These are phyloP conservation scores for Suhomyces sp. DNA, from an alignment of 805 yeast species.

Conservation along the genomic window DNA sequence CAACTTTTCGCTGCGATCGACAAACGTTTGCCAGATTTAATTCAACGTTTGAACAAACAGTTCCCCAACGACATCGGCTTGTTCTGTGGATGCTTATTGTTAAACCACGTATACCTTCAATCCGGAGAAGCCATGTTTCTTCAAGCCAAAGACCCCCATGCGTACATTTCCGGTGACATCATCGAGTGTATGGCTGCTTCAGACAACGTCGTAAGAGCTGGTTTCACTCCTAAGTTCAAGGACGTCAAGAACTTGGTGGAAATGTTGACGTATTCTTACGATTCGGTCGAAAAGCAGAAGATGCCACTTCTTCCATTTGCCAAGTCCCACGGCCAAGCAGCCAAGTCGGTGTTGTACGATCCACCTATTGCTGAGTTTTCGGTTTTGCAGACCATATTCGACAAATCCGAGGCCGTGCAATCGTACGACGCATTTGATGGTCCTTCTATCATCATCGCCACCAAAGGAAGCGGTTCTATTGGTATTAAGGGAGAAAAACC, in stretches of 20 bases:
- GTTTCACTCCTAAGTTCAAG: constrained; percentile 98
- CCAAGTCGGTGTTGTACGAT: constrained; percentile 63
- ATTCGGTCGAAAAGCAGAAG: constrained; percentile 89
- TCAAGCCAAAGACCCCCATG: constrained; percentile 97
- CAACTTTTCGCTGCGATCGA: constrained; percentile 49
- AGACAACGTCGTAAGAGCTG: constrained; percentile 97
- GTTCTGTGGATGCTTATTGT: constrained; percentile 90
- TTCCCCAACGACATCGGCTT: constrained; percentile 93
- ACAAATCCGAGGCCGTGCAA: constrained; percentile 49
- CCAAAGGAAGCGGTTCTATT: constrained; percentile 73
- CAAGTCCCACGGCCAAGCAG: constrained; percentile 64
- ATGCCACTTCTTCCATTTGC: constrained; percentile 63
- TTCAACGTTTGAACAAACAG: constrained; percentile 76
- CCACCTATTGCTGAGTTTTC: constrained; percentile 98
- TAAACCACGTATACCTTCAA: constrained; percentile 78
- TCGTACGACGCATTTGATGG: constrained; percentile 65
- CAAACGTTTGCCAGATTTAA: constrained; percentile 62
- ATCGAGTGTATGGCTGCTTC: constrained; percentile 99
- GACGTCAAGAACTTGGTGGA: constrained; percentile 87
- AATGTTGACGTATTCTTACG: constrained; percentile 87
- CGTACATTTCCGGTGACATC: constrained; percentile 94
- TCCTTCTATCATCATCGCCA: constrained; percentile 82
- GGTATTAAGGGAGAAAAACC: constrained; percentile 39
- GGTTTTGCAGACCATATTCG: constrained; percentile 78
- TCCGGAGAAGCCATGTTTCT: constrained; percentile 96